Conservation (phyloP, 306 rosid genomes). For the Arachis hypogaea region DNA sequence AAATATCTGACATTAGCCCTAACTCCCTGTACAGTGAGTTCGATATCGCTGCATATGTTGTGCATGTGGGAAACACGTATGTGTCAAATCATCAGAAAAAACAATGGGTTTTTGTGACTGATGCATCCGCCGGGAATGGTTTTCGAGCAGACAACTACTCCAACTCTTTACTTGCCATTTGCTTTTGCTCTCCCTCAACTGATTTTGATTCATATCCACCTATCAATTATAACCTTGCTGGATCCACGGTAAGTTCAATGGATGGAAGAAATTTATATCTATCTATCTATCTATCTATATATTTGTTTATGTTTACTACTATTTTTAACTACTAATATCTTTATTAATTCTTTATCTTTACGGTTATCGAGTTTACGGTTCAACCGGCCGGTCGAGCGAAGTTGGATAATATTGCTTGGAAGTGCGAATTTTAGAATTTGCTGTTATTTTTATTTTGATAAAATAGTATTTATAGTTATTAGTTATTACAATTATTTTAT, state of each 20-base stretch:
- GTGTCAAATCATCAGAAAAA: slow-evolving; percentile 59
- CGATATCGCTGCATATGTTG: slow-evolving; percentile 72
- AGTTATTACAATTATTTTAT: too few species aligned
- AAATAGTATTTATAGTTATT: too few species aligned
- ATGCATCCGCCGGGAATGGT: slow-evolving; percentile 63
- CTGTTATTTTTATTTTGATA: too few species aligned
- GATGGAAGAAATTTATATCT: not conserved
- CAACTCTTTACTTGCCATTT: slow-evolving; percentile 75
- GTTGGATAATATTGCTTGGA: too few species aligned
- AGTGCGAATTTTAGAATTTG: too few species aligned
- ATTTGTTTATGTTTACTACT: slow-evolving; percentile 2
- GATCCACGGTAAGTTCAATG: slow-evolving; percentile 63
- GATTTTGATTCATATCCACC: slow-evolving; percentile 61
- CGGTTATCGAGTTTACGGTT: too few species aligned
- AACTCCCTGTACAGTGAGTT: slow-evolving; percentile 62
- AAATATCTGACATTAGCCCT: slow-evolving; percentile 35
- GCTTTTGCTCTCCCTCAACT: slow-evolving; percentile 64
- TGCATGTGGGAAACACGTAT: slow-evolving; percentile 77
- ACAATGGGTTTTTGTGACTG: slow-evolving; percentile 92
- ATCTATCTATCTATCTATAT: too few species aligned
- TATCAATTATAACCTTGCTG: slow-evolving; percentile 67
- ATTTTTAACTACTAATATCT: not conserved
- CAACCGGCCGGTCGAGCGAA: too few species aligned
- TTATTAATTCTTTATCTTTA: too few species aligned
- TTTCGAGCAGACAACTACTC: slow-evolving; percentile 47